Evolutionary conservation across 1,139 yeast species (phyloP), one percentile per base, ranked within the genome.

Genomic region (Geotrichum carabidarum): DNA sequence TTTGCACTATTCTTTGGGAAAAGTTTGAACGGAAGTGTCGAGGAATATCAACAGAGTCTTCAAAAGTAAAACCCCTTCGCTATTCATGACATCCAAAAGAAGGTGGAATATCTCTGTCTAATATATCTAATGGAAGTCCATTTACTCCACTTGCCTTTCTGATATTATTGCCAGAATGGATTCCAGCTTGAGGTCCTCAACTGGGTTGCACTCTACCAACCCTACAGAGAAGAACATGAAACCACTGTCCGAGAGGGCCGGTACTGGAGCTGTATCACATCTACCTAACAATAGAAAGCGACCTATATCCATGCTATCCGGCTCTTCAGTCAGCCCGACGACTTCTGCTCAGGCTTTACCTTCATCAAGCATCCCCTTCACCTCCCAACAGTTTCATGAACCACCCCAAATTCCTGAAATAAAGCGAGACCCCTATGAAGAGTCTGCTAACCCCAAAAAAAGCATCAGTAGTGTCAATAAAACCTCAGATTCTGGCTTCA

Each of bases 251-350:
- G 22, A 9, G 4, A 38, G 12, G 11, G 12, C 11, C 7, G 43
- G 14, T 15, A 15, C 43, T 38, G 22, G 14, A 17, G 6, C 15
- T n/a, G 22, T 8, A 15, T 9, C 15, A 9, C 31, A 9, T 18
- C 32, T 8, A 14, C 18, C 31, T 17, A 42, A 22, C 18, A 12
- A 22, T 35, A 35, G 41, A 15, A 46, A 46, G 27, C 41, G 49
- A 7, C 32, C 49, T 11, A 37, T 37, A n/a, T 17, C 43, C 18
- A 46, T 46, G 49, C 22, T 46, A 5, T 36, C 49, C 22, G 22
- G 49, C 8, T 35, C 42, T 12, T 18, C 42, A n/a, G 31, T 18
- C n/a, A 42, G 35, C 45, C 18, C 35, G 27, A 36, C 17, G 8
- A 32, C 15, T 18, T 4, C 49, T 17, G 22, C 15, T 22, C 35